Evolutionary conservation across 164 flowering plant species (phyloP).

Genomic region (Dillenia turbinata): DNA sequence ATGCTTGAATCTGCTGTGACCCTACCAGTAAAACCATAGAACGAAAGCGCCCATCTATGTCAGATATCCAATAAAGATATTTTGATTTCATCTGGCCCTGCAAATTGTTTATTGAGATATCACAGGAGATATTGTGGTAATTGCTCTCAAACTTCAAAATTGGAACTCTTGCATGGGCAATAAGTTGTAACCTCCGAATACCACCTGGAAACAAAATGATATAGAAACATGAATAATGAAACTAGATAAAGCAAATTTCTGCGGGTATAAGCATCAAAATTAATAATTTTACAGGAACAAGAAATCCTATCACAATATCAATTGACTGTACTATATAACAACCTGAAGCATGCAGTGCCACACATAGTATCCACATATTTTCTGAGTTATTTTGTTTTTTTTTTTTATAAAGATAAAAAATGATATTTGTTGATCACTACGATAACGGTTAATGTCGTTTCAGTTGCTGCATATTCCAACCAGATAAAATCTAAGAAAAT

Average conservation of each 20-base stretch:
- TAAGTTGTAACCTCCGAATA: slow-evolving; percentile 31
- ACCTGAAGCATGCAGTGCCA: no score
- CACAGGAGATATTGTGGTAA: slow-evolving; percentile 60
- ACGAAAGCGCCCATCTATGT: slow-evolving; percentile 80
- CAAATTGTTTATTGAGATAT: slow-evolving; percentile 74
- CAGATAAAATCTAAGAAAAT: no score
- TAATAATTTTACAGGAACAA: no score
- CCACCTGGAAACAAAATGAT: slow-evolving; percentile 43
- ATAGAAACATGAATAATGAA: not conserved
- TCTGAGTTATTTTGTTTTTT: no score
- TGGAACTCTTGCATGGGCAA: slow-evolving; percentile 80
- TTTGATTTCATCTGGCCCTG: slow-evolving; percentile 77
- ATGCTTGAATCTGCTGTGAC: not conserved
- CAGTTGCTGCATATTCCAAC: no score
- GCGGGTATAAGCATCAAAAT: no score
- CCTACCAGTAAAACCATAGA: slow-evolving; percentile 82
- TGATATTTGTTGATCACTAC: no score
- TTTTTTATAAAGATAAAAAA: no score
- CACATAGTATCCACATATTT: no score
- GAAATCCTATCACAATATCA: no score
- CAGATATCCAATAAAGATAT: slow-evolving; percentile 63
- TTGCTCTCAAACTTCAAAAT: slow-evolving; percentile 58
- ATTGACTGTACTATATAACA: no score
- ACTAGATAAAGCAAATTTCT: not conserved
- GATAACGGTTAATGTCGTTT: no score